Percentiles rank a stretch among this genome's conserved stretches.
These are phyloP conservation scores for Hanseniaspora mollemarum DNA, from an alignment of 805 yeast species.

Conservation along the genomic window DNA sequence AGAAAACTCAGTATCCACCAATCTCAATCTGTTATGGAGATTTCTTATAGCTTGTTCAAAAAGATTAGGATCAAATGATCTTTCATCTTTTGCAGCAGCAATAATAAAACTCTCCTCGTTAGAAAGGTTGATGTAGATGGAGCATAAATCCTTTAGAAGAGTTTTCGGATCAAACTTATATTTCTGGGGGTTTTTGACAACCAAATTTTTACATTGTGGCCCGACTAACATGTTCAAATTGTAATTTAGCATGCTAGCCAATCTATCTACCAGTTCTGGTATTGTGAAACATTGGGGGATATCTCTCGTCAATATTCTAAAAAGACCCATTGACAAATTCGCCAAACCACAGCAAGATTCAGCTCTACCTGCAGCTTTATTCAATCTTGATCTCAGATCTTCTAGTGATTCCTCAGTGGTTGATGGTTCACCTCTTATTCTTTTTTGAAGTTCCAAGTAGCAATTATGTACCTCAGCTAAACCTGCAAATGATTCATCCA, in stretches of 20 bases:
- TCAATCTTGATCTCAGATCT: slow-evolving; percentile 47
- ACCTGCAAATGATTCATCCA: slow-evolving; percentile 82
- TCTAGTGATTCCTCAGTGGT: slow-evolving; percentile 43
- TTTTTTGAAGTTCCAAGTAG: slow-evolving; percentile 50
- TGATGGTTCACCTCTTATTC: slow-evolving; percentile 32
- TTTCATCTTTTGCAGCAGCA: slow-evolving; percentile 83
- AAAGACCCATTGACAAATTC: slow-evolving; percentile 67
- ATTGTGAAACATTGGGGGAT: slow-evolving; percentile 78
- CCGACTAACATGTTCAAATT: slow-evolving; percentile 89
- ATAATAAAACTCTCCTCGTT: slow-evolving; percentile 51
- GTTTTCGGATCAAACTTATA: slow-evolving; percentile 74
- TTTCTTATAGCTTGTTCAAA: slow-evolving; percentile 64
- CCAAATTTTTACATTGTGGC: slow-evolving; percentile 79
- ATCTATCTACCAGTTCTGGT: slow-evolving; percentile 81
- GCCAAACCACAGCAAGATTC: slow-evolving; percentile 71
- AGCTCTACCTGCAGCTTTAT: slow-evolving; percentile 62
- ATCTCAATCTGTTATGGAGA: slow-evolving; percentile 40
- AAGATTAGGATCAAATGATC: slow-evolving; percentile 62
- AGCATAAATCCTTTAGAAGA: slow-evolving; percentile 55
- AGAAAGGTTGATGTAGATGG: slow-evolving; percentile 64
- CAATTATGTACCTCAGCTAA: slow-evolving; percentile 64
- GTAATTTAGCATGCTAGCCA: slow-evolving; percentile 92
- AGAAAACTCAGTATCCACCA: slow-evolving; percentile 48
- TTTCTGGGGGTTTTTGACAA: slow-evolving; percentile 71
- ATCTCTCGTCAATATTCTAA: slow-evolving; percentile 71